phyloP scores from a whole-genome alignment of 192 early-diverging fungal species.

The Entrophospora sp. region DNA sequence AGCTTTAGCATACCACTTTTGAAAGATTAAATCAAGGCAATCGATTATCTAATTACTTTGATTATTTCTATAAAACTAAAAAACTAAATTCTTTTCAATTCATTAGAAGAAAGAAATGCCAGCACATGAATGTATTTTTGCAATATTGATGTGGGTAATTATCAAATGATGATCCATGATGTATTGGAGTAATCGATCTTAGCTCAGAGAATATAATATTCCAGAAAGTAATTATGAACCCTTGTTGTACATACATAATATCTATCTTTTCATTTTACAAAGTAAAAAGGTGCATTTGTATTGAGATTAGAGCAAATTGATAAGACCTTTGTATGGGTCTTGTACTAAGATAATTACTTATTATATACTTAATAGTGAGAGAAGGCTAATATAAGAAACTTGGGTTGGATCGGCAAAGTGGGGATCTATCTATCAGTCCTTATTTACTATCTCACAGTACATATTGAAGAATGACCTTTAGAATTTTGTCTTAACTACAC shows the following conservation, averaged over 20 bases:
- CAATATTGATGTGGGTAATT: background rate
- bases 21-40: background rate
- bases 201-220: conserved; percentile 8
- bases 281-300: background rate
- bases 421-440: no score
- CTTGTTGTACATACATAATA: background rate
- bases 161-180: background rate
- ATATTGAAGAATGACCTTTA: no score
- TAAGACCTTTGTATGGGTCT: no score
- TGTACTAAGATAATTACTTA: background rate
- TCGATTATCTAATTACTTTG: background rate
- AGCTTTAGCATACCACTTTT: background rate
- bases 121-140: background rate
- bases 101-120: background rate
- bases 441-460: no score
- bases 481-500: no score
- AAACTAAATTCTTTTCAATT: background rate
- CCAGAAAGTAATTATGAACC: background rate
- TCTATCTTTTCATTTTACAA: background rate
- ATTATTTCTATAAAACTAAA: background rate
- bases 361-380: background rate
- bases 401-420: no score
- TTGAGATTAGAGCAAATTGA: no score
- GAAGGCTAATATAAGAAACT: conserved; percentile 15
- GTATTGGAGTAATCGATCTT: conserved; percentile 12